These are phyloP conservation scores for Brettanomyces naardenensis DNA, from an alignment of 805 yeast genomes.

Conservation along the genomic window DNA sequence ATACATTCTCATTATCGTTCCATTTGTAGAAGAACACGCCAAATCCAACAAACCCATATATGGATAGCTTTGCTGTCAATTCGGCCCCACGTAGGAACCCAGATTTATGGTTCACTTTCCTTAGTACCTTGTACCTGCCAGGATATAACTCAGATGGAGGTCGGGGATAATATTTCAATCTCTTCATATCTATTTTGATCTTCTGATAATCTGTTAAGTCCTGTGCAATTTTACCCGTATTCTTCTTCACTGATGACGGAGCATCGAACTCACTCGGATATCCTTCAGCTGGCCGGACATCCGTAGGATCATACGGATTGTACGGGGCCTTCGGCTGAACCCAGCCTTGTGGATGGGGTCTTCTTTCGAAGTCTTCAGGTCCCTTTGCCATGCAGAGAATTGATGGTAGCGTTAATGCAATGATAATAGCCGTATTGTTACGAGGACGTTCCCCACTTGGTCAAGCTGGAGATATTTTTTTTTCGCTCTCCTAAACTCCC, in stretches of 20 bases:
- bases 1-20: conserved; percentile 76
- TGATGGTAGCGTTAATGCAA: too few species aligned
- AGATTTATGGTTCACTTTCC: conserved; percentile 45
- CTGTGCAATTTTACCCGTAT: conserved; percentile 39
- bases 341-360: conserved; percentile 78
- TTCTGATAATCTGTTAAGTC: conserved; percentile 60
- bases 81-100: conserved; percentile 55
- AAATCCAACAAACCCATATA: conserved; percentile 43
- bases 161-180: conserved; percentile 68
- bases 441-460: too few species aligned
- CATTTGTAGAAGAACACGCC: conserved; percentile 71
- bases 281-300: conserved; percentile 72
- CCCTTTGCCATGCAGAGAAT: conserved; percentile 4
- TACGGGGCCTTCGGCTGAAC: conserved; percentile 76
- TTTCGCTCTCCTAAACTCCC: too few species aligned
- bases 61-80: conserved; percentile 43
- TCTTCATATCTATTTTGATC: conserved; percentile 66
- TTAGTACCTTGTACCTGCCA: conserved; percentile 67
- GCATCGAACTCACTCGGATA: conserved; percentile 75
- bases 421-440: too few species aligned
- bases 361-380: conserved; percentile 36
- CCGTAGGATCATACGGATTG: conserved; percentile 77
- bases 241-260: conserved; percentile 53
- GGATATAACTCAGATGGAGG: conserved; percentile 70
- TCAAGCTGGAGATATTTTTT: too few species aligned